phyloP scores from a whole-genome alignment of 2,329 filamentous ascomycete species.

The Penicillium sp. region DNA sequence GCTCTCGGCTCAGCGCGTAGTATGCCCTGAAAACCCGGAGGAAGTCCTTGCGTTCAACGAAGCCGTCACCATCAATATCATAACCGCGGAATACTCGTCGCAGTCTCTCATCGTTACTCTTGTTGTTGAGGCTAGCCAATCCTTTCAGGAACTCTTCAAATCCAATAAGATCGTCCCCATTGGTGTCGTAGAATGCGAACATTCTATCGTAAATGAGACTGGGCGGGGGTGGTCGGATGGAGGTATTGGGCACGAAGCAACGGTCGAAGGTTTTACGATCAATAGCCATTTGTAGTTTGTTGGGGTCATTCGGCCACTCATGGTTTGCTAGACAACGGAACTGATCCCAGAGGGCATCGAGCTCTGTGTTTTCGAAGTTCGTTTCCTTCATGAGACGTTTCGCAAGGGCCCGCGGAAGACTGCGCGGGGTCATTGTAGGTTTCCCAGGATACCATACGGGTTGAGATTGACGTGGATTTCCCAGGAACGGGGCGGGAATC shows the following conservation, averaged over 20 bases:
- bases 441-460: constrained; percentile 88
- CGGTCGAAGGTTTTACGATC: constrained; percentile 91
- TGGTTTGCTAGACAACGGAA: constrained; percentile 92
- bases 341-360: constrained; percentile 95
- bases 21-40: constrained; percentile 89
- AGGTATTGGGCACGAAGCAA: constrained; percentile 83
- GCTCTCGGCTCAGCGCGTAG: constrained; percentile 85
- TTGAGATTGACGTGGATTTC: constrained; percentile 73
- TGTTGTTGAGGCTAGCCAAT: constrained; percentile 65
- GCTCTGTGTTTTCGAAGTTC: constrained; percentile 78
- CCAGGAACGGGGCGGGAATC: constrained; percentile 83
- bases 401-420: constrained; percentile 68
- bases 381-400: constrained; percentile 71
- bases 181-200: constrained; percentile 94
- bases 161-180: constrained; percentile 83
- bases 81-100: constrained; percentile 82
- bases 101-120: constrained; percentile 65
- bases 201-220: constrained; percentile 95
- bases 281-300: constrained; percentile 77
- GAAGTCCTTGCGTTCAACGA: constrained; percentile 82
- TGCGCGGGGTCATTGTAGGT: constrained; percentile 69
- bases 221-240: constrained; percentile 73
- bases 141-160: constrained; percentile 91
- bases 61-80: constrained; percentile 86
- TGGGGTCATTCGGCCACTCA: constrained; percentile 79